Evolutionary conservation across 805 yeast genomes (phyloP), one percentile per base, ranked within the genome.

Genomic region (Teunomyces pallodes): DNA sequence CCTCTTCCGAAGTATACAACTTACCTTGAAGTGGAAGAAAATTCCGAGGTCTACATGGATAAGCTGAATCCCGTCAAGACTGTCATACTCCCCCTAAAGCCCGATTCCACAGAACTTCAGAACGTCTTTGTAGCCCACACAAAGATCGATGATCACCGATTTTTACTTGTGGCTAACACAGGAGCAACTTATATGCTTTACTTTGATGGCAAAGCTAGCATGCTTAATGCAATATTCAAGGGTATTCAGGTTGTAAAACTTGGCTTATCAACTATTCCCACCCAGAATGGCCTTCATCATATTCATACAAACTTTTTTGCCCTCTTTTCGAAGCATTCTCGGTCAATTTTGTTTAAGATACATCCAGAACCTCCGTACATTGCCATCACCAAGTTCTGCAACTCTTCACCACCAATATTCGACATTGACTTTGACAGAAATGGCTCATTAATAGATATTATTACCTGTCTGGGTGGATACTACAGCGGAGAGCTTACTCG

Each of bases 391-490:
- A 32, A 49, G 16, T 56, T 52, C 24, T 32, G 61, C 14, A 49
- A 59, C 0, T 58, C 67, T 13, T 57, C 71, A 2, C 69, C 74
- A 7, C 74, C 76, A 2, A 47, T 71, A 5, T 46, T 70, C 14
- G 64, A 61, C 42, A 39, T 69, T 9, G 55, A 54, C 20, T 39
- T 53, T 2, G 27, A 38, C 14, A 45, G 41, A 1, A 39, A 46
- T 2, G 46, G 50, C 17, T 27, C 26, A 6, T 36, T 43, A 2
- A 12, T 20, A n/a, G 50, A 51, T 3, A 12, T 67, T 4, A 48
- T 62, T 14, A 46, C 62, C 10, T 62, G 69, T 36, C 70, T 65
- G 44, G 74, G 75, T 10, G 73, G 73, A 1, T 62, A 65, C 48
- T 60, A 66, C 24, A 60, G 66, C 41, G 71, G 73, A 1, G 73